Percentiles rank a stretch among this genome's conserved stretches.
These are phyloP conservation scores for Tricholoma saponaceum DNA, from an alignment of 768 basidiomycete species.

Conservation along the genomic window DNA sequence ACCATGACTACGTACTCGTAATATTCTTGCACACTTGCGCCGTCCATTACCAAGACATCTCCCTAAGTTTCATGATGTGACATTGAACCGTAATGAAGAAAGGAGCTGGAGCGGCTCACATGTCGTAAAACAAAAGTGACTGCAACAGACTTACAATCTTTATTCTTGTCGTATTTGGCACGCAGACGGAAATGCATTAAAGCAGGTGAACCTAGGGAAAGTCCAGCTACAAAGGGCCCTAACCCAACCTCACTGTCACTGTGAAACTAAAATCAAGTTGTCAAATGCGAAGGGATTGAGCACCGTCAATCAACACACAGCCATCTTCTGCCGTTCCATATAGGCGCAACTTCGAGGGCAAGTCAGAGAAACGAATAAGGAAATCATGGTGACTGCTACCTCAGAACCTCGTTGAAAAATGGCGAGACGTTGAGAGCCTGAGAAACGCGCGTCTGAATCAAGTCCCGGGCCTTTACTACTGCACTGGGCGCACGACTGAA, in stretches of 20 bases:
- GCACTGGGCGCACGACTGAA: slow-evolving; percentile 55
- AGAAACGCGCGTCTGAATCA: slow-evolving; percentile 54
- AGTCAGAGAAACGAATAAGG: background rate
- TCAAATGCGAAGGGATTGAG: slow-evolving; percentile 3
- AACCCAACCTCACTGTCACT: slow-evolving; percentile 74
- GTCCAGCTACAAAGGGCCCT: slow-evolving; percentile 67
- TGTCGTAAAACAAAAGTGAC: slow-evolving; percentile 63
- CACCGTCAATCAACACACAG: slow-evolving; percentile 39
- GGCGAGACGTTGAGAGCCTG: slow-evolving; percentile 36
- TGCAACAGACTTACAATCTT: slow-evolving; percentile 30
- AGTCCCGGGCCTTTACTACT: slow-evolving; percentile 49
- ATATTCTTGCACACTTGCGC: slow-evolving; percentile 56
- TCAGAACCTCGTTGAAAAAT: slow-evolving; percentile 75
- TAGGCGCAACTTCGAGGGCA: slow-evolving; percentile 44
- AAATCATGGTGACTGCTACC: slow-evolving; percentile 23
- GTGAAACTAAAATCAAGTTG: slow-evolving; percentile 52
- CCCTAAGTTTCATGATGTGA: slow-evolving; percentile 41
- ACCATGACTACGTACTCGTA: slow-evolving; percentile 54
- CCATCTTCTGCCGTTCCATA: slow-evolving; percentile 84
- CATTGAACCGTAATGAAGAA: background rate
- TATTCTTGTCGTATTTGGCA: slow-evolving; percentile 28
- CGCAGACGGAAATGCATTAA: slow-evolving; percentile 73
- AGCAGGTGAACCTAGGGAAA: slow-evolving; percentile 75
- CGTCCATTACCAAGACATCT: slow-evolving; percentile 77
- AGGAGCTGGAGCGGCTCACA: slow-evolving; percentile 32